Conservation (phyloP, 2,329 filamentous ascomycete species). For the Talaromyces sp. region DNA sequence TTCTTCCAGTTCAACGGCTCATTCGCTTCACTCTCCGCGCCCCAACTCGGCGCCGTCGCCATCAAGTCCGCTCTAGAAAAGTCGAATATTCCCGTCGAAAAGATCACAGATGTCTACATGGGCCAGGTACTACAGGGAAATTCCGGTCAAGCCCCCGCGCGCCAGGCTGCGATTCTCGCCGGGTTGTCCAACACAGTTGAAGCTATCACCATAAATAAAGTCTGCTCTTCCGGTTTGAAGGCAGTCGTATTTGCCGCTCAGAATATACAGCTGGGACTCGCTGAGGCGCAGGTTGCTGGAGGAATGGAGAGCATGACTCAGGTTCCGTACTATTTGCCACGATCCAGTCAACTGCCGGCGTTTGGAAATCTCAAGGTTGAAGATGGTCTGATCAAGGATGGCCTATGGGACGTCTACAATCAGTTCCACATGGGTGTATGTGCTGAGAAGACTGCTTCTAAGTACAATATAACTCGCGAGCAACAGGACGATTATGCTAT, state of each 20-base stretch:
- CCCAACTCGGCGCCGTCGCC: conserved; percentile 81
- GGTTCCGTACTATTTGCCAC: conserved; percentile 83
- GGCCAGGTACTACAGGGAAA: conserved; percentile 84
- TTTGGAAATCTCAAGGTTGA: conserved; percentile 86
- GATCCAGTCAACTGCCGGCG: conserved; percentile 72
- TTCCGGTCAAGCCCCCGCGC: conserved; percentile 83
- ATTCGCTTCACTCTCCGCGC: conserved; percentile 74
- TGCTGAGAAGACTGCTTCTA: conserved; percentile 90
- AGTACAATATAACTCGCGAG: conserved; percentile 71
- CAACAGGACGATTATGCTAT: conserved; percentile 91
- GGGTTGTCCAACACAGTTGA: conserved; percentile 77
- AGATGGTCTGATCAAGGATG: conserved; percentile 91
- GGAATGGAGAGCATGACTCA: conserved; percentile 98
- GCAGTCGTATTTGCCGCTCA: conserved; percentile 85
- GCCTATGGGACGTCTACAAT: conserved; percentile 93
- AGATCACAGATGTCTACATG: conserved; percentile 93
- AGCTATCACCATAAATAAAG: conserved; percentile 93
- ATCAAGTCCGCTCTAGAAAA: conserved; percentile 89
- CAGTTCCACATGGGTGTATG: conserved; percentile 98
- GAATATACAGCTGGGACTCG: conserved; percentile 86
- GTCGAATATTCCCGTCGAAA: conserved; percentile 72
- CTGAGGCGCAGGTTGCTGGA: conserved; percentile 83
- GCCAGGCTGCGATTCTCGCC: conserved; percentile 85
- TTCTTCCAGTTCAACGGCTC: conserved; percentile 82
- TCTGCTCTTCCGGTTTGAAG: conserved; percentile 93